Percentiles rank a stretch among this genome's conserved stretches.
These are phyloP conservation scores for Solanum neorickii DNA, from an alignment of 257 asterid genomes.

Conservation along the genomic window DNA sequence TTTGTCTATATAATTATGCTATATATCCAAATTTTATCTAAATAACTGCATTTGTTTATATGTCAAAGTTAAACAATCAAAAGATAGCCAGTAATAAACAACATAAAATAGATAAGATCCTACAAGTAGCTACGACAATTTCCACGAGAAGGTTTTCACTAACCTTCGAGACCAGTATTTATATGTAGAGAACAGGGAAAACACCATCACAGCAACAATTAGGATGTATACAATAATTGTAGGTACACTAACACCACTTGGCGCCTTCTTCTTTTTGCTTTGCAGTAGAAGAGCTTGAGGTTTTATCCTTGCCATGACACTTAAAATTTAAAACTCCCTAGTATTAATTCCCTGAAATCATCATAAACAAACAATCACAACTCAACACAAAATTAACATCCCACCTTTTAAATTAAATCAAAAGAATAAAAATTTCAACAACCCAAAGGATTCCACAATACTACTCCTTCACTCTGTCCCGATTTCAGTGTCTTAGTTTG, in stretches of 20 bases:
- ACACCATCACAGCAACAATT: slow-evolving; percentile 18
- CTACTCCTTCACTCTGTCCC: not conserved
- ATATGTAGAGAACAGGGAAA: slow-evolving; percentile 33
- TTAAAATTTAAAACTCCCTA: not conserved
- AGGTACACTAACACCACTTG: slow-evolving; percentile 19
- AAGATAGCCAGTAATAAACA: not conserved
- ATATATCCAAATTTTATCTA: not conserved
- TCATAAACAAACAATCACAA: slow-evolving; percentile 7
- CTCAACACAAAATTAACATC: not conserved
- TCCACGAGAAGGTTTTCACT: not conserved
- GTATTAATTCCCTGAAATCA: slow-evolving; percentile 2
- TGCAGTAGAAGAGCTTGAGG: slow-evolving; percentile 46
- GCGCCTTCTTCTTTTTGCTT: slow-evolving; percentile 44
- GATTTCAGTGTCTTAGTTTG: not conserved
- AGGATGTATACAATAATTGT: slow-evolving; percentile 18
- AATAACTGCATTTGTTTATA: not conserved
- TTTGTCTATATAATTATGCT: not conserved
- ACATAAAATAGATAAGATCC: not conserved
- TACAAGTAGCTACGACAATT: not conserved
- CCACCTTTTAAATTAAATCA: not conserved
- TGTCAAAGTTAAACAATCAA: not conserved
- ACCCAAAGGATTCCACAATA: not conserved
- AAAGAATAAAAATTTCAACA: not conserved
- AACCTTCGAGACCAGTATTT: slow-evolving; percentile 31
- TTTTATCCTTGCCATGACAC: slow-evolving; percentile 38